These are phyloP conservation scores for Scheffersomyces ergatensis DNA, from an alignment of 805 yeast genomes.

Conservation along the genomic window DNA sequence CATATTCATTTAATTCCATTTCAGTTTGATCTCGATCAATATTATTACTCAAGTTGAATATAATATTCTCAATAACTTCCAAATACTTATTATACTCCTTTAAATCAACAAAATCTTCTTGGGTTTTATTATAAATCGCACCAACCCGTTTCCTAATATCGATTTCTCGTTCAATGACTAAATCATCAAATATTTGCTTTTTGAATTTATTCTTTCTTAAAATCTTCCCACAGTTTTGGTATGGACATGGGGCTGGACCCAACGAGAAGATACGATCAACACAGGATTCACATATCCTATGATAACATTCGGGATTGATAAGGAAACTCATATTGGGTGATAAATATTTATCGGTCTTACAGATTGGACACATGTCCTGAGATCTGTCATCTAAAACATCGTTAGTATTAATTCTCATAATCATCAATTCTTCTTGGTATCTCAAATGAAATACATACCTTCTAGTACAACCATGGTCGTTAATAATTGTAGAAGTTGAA, in stretches of 20 bases:
- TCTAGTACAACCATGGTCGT: background rate
- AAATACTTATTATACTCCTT: constrained; percentile 71
- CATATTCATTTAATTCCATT: constrained; percentile 63
- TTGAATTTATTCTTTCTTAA: constrained; percentile 87
- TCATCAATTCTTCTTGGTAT: background rate
- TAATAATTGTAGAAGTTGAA: too few relatives aligned
- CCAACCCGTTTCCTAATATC: constrained; percentile 81
- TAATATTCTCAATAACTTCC: constrained; percentile 78
- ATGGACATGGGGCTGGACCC: constrained; percentile 98
- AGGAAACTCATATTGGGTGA: constrained; percentile 91
- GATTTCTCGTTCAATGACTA: constrained; percentile 85
- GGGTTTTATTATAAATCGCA: constrained; percentile 75
- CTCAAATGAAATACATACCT: background rate
- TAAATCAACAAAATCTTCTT: constrained; percentile 63
- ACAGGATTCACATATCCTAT: constrained; percentile 94
- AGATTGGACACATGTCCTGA: constrained; percentile 92
- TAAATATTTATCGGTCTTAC: constrained; percentile 90
- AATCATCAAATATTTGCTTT: constrained; percentile 88
- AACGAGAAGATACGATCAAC: constrained; percentile 90
- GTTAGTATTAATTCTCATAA: background rate
- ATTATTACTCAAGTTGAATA: constrained; percentile 71
- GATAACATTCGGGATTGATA: constrained; percentile 96
- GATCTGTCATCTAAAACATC: constrained; percentile 42
- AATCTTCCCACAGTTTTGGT: constrained; percentile 83
- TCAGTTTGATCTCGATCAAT: constrained; percentile 70